phyloP scores from a whole-genome alignment of 179 eudicot species.

The Beta corolliflora region DNA sequence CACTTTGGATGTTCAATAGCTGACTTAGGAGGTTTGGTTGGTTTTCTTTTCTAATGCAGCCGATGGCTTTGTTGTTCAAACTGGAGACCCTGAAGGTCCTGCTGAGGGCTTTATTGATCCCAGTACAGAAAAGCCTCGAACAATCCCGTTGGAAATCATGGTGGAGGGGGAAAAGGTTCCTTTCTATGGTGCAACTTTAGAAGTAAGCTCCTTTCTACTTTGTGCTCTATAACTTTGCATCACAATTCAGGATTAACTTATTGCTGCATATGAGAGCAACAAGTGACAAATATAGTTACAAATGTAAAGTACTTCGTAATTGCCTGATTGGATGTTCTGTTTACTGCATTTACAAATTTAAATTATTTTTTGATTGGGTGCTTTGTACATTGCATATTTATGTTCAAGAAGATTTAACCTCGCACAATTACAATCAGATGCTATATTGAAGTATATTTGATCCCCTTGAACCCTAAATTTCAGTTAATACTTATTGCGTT shows the following conservation, averaged over 20 bases:
- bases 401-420: neutral
- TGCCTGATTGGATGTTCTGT: neutral
- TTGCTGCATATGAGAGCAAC: too few relatives aligned
- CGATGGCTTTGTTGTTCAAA: constrained; percentile 99
- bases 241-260: neutral
- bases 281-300: constrained; percentile 2
- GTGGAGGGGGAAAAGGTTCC: constrained; percentile 87
- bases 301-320: neutral
- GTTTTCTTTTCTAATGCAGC: constrained; percentile 48
- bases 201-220: constrained; percentile 53
- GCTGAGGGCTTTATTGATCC: constrained; percentile 99
- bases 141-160: constrained; percentile 92
- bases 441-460: neutral
- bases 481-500: too few relatives aligned
- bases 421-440: too few relatives aligned
- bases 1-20: neutral
- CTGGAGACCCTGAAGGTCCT: constrained; percentile 99
- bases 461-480: neutral
- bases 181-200: constrained; percentile 82
- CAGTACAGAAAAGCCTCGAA: constrained; percentile 90
- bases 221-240: neutral
- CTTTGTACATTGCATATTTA: neutral
- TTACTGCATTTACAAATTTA: neutral
- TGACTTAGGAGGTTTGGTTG: neutral
- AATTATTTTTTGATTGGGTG: neutral